These are phyloP conservation scores for Yamadazyma tumulicola DNA, from an alignment of 805 yeast species.

Conservation along the genomic window DNA sequence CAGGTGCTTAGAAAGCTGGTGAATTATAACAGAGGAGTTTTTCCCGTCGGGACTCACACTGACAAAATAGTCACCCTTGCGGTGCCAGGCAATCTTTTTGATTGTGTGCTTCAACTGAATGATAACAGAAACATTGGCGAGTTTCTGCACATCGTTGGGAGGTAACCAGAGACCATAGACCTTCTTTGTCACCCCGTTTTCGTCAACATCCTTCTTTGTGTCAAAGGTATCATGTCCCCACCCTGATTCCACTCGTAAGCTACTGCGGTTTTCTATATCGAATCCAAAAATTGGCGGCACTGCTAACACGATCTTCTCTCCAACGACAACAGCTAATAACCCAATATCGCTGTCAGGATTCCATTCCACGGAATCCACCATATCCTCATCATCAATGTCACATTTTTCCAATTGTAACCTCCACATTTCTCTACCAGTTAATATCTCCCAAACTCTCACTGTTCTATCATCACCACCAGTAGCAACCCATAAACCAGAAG, in stretches of 20 bases:
- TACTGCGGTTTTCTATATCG: conserved; percentile 78
- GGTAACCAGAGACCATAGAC: conserved; percentile 79
- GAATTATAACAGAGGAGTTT: conserved; percentile 85
- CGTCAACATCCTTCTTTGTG: conserved; percentile 30
- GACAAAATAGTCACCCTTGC: conserved; percentile 95
- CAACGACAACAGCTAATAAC: conserved; percentile 80
- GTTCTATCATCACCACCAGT: conserved; percentile 98
- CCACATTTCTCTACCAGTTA: conserved; percentile 92
- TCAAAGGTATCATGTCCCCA: conserved; percentile 81
- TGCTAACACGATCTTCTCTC: conserved; percentile 70
- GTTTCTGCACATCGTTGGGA: conserved; percentile 59
- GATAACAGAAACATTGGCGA: conserved; percentile 67
- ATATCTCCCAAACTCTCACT: conserved; percentile 93
- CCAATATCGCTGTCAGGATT: conserved; percentile 75
- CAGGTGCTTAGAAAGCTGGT: conserved; percentile 89
- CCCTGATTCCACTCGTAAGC: conserved; percentile 78
- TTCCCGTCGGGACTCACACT: conserved; percentile 94
- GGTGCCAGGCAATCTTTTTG: conserved; percentile 89
- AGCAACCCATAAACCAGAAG: conserved; percentile 91
- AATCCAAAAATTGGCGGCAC: conserved; percentile 92
- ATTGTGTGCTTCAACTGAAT: conserved; percentile 65
- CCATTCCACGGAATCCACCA: conserved; percentile 82
- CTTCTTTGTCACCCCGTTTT: conserved; percentile 30
- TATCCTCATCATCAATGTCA: conserved; percentile 64
- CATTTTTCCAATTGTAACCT: conserved; percentile 34